Base-by-base conservation (phyloP, 2,329 filamentous ascomycete genomes). In the Ophiostoma perfectum region DNA sequence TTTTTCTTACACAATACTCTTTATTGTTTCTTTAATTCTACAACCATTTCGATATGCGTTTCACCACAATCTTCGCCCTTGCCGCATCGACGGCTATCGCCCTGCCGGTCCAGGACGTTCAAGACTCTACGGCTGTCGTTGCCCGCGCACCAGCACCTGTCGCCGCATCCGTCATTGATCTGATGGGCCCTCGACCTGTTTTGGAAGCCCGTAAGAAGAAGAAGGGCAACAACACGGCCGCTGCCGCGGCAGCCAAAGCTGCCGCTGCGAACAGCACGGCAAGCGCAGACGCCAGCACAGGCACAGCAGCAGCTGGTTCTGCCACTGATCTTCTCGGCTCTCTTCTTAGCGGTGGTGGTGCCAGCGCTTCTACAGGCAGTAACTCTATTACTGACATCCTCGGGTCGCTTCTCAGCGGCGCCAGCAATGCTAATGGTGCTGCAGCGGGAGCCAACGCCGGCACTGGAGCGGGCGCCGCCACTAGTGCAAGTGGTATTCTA, bases 121-220 rank as follows among this genome's bases (percentile, higher is more conserved):
- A 60, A 8, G 55, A 9, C 8, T 38, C 55, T 5, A 16, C 9
- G 4, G 55, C 4, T 18, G 55, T 60, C 27, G 55, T 9, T 60
- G 55, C 55, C 27, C 55, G 55, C 27, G 27, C 27, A 27, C 27
- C 27, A 27, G 27, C 27, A 27, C 27, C 27, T 38, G 27, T 60
- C 38, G 27, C 55, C 55, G 55, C 18, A 60, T 27, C 55, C 14
- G 55, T 60, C 55, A 60, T 60, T 16, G 55, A 60, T 27, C 55
- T 60, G 4, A 60, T 60, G 55, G 55, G 55, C 5, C 55, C 55
- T 18, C 55, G 55, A 4, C 55, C 55, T 4, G 55, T 60, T 7
- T 11, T 60, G 27, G 55, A 60, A 11, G 55, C 55, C 27, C 55
- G 55, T 27, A 60, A 60, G 27, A 60, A 60, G 55, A 60, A 60